These are phyloP conservation scores for Sequoia sempervirens DNA, from an alignment of 75 land plant species.

Conservation along the genomic window DNA sequence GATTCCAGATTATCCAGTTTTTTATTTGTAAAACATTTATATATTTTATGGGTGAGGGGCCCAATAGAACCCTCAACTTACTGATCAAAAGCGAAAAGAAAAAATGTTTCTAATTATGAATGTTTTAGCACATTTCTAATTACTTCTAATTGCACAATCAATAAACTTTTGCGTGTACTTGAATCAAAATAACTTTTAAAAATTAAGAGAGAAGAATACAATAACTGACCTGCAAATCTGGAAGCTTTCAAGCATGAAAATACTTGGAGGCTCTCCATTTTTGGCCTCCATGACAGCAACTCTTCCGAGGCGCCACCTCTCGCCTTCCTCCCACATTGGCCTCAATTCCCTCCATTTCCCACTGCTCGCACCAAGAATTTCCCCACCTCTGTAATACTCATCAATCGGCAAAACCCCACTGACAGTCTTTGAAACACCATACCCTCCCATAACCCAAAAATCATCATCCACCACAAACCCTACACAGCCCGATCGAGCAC, in stretches of 20 bases:
- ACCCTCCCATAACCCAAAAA: conserved; percentile 97
- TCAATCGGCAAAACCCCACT: conserved; percentile 75
- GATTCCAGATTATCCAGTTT: too few species aligned
- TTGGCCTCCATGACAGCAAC: conserved; percentile 48
- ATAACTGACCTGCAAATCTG: conserved; percentile 63
- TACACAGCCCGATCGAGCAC: conserved; percentile 71
- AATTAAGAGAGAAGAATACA: neutral
- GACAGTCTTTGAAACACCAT: conserved; percentile 63
- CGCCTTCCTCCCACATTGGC: conserved; percentile 91
- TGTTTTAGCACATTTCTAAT: neutral
- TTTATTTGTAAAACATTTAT: too few species aligned
- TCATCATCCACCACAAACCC: conserved; percentile 60
- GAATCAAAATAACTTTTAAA: neutral
- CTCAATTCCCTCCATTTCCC: conserved; percentile 64
- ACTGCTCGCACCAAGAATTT: conserved; percentile 46
- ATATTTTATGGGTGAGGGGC: too few species aligned
- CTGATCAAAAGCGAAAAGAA: too few species aligned
- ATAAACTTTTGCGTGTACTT: neutral
- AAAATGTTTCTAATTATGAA: neutral
- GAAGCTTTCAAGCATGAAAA: conserved; percentile 82
- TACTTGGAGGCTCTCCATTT: conserved; percentile 17
- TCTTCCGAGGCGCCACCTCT: conserved; percentile 61
- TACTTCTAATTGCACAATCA: neutral
- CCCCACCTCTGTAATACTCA: conserved; percentile 75
- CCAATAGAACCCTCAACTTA: too few species aligned